Evolutionary conservation across 441 rosid species (phyloP).

Genomic region (Adansonia madagascariensis): DNA sequence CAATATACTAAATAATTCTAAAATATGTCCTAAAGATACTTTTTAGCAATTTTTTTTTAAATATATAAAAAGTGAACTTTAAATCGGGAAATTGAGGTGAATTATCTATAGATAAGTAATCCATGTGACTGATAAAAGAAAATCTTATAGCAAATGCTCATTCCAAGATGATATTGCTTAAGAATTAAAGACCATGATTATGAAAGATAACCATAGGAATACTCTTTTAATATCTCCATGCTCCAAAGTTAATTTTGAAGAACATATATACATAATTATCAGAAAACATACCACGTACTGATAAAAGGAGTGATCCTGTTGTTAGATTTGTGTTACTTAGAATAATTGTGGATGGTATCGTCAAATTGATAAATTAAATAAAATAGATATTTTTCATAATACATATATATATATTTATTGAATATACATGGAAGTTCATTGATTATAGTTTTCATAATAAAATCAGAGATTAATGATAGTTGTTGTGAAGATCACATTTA

Average conservation of each 20-base stretch:
- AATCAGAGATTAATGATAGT: too few relatives aligned
- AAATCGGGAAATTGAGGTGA: background rate
- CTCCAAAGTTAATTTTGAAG: background rate
- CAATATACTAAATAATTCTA: background rate
- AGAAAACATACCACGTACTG: background rate
- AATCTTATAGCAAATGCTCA: background rate
- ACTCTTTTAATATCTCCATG: background rate
- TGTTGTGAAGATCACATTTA: too few relatives aligned
- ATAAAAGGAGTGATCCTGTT: background rate
- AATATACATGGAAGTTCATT: too few relatives aligned
- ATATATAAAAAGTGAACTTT: background rate
- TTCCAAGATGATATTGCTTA: background rate
- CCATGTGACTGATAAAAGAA: slow-evolving; percentile 13
- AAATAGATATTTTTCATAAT: too few relatives aligned
- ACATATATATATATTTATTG: too few relatives aligned
- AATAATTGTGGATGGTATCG: too few relatives aligned
- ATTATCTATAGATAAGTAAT: background rate
- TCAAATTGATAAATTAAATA: too few relatives aligned
- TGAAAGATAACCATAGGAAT: background rate
- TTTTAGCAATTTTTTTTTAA: background rate
- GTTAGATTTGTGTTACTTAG: too few relatives aligned
- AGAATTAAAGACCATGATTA: background rate
- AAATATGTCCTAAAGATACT: background rate
- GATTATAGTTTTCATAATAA: too few relatives aligned
- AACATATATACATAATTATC: background rate